Base-by-base conservation (phyloP, 2,329 filamentous ascomycete species). In the Amesomyces nigricolor region DNA sequence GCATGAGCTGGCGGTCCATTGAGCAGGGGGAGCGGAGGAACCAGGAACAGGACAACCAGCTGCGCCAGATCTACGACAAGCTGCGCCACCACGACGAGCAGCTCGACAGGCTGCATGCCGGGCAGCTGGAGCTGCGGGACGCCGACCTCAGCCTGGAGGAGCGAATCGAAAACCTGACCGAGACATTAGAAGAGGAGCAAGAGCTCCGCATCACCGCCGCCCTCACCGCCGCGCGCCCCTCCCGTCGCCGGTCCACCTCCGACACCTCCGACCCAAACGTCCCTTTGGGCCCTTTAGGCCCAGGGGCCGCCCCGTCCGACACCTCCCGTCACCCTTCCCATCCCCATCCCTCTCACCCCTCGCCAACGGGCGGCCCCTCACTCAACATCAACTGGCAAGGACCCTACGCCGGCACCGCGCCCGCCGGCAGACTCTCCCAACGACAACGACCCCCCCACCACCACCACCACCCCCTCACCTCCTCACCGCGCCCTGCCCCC, bases 81-180 rank as follows among this genome's bases (percentile, higher is more conserved):
- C 64, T 80, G 29, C 66, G 68, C 35, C 65, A 63, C 40, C 69
- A 77, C 38, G 70, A 73, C 58, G 68, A 67, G 44, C 70, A 73
- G 57, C 63, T 80, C 59, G 71, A 77, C 26, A 71, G 74, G 47
- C 62, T 83, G 14, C 72, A 72, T 5, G 72, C 76, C 42, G 71
- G 77, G 19, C 72, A 81, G 51, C 71, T 78, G 51, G 76, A 79
- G 62, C 68, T 78, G 19, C 53, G 58, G 39, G 78, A 81, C 53
- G 74, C 76, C 62, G 72, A 78, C 54, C 72, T 79, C 63, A 70
- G 73, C 57, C 61, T 82, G 58, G 79, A 83, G 60, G 80, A 83
- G 63, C 75, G 78, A 40, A 72, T 83, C 40, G 78, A 75, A 49
- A 74, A 77, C 54, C 64, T 67, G 29, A 62, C 67, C 17, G 67